These are phyloP conservation scores for Aquanectria penicillioides DNA, from an alignment of 2,329 filamentous ascomycete species.

Conservation along the genomic window DNA sequence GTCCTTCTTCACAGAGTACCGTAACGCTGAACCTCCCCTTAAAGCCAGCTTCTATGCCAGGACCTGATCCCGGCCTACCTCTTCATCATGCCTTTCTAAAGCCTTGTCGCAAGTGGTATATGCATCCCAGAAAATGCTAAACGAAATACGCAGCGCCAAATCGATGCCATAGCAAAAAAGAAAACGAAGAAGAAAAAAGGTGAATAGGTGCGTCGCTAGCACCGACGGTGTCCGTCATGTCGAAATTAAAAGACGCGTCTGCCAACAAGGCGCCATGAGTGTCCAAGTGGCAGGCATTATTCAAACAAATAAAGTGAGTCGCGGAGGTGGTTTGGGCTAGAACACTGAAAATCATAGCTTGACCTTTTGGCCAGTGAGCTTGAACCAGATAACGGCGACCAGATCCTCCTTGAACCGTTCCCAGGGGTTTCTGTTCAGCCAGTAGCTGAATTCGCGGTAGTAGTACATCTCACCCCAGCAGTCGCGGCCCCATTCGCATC, in stretches of 20 bases:
- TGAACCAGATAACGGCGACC: constrained; percentile 69
- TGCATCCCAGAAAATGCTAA: constrained; percentile 11
- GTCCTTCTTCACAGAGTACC: background rate
- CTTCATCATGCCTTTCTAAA: constrained; percentile 8
- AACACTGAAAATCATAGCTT: constrained; percentile 63
- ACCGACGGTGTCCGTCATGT: background rate
- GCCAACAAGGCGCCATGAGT: background rate
- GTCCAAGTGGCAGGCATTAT: constrained; percentile 11
- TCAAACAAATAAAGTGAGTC: constrained; percentile 8
- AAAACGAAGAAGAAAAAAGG: constrained; percentile 1
- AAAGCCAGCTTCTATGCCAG: background rate
- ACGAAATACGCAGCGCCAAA: constrained; percentile 17
- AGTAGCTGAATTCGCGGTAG: constrained; percentile 91
- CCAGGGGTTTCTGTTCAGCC: constrained; percentile 85
- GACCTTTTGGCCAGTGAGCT: constrained; percentile 69
- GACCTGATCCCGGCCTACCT: background rate
- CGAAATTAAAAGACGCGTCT: background rate
- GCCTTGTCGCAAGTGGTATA: constrained; percentile 22
- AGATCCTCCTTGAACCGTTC: constrained; percentile 78
- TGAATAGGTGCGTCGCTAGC: background rate
- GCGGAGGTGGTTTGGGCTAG: too few relatives aligned
- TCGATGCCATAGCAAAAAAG: background rate
- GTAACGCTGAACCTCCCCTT: background rate
- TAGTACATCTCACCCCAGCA: constrained; percentile 99
- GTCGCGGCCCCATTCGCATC: constrained; percentile 95